These are phyloP conservation scores for Corylus heterophylla DNA, from an alignment of 306 rosid species.

Conservation along the genomic window DNA sequence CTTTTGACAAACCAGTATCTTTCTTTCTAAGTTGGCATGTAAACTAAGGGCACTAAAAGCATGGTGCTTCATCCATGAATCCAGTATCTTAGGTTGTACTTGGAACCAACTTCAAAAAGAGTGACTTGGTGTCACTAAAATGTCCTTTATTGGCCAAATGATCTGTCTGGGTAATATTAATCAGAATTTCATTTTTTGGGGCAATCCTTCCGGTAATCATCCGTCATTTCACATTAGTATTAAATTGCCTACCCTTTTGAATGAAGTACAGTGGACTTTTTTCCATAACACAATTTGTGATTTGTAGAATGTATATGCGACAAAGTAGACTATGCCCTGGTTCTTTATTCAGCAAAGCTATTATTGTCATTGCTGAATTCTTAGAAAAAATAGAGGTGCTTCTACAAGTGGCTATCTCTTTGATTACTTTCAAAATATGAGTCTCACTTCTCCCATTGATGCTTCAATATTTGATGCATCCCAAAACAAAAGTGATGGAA, in stretches of 20 bases:
- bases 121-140: not conserved
- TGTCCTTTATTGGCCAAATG: not conserved
- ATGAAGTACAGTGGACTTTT: not conserved
- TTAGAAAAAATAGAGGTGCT: not conserved
- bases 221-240: not conserved
- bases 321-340: not conserved
- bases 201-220: not conserved
- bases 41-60: not conserved
- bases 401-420: not conserved
- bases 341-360: not conserved
- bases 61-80: no score
- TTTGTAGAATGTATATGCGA: not conserved
- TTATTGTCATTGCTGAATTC: not conserved
- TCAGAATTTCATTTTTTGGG: not conserved
- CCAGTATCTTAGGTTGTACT: not conserved
- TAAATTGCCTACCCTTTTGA: not conserved
- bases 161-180: not conserved
- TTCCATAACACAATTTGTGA: not conserved
- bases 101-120: constrained; percentile 10
- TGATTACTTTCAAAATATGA: not conserved
- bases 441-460: not conserved
- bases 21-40: not conserved
- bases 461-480: not conserved
- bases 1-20: not conserved
- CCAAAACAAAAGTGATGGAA: not conserved